These are phyloP conservation scores for Arthonia radiata DNA, from an alignment of 495 filamentous ascomycete genomes.

Conservation along the genomic window DNA sequence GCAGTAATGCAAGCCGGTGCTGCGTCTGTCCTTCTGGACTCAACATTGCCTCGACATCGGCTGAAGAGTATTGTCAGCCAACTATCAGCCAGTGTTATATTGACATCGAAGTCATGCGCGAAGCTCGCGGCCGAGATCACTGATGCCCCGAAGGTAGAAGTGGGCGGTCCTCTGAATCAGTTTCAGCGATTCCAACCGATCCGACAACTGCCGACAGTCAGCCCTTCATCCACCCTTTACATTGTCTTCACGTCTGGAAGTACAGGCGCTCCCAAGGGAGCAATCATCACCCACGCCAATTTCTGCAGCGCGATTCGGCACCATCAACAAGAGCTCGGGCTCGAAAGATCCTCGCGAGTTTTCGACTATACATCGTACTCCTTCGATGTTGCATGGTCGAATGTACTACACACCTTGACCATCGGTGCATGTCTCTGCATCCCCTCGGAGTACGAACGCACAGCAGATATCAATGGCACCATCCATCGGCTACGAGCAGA, in stretches of 20 bases:
- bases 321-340: no score
- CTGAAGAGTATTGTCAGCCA: not conserved
- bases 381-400: no score
- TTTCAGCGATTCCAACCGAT: not conserved
- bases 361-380: no score
- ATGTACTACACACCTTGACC: slow-evolving; percentile 1
- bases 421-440: slow-evolving; percentile 3
- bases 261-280: not conserved
- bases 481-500: not conserved
- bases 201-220: not conserved
- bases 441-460: slow-evolving; percentile 5
- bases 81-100: no score
- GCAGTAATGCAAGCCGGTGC: not conserved
- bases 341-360: no score
- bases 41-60: not conserved
- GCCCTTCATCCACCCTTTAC: not conserved
- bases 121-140: not conserved
- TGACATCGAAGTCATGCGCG: not conserved
- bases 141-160: not conserved
- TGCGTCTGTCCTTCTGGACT: not conserved
- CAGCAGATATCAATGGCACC: slow-evolving; percentile 2
- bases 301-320: no score
- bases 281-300: slow-evolving; percentile 19
- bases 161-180: not conserved
- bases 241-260: not conserved